Percentiles rank a stretch among this genome's conserved stretches.
Evolutionary conservation across 164 flowering plant genomes (phyloP).

Genomic region (Piper betle): DNA sequence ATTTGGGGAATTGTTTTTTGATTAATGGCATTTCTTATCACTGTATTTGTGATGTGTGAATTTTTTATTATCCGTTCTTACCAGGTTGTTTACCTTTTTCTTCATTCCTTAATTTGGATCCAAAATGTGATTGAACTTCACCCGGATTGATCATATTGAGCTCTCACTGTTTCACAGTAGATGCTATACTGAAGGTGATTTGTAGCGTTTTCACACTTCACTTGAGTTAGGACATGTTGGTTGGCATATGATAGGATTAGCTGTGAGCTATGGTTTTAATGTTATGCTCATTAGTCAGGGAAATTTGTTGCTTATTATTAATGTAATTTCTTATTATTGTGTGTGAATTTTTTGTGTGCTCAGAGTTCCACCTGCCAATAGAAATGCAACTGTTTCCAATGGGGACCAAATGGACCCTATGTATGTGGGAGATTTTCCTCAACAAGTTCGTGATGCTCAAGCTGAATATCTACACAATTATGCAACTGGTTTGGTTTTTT

Average conservation of each 20-base stretch:
- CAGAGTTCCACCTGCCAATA: conserved; percentile 47
- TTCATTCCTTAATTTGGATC: too few relatives aligned
- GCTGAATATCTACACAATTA: conserved; percentile 27
- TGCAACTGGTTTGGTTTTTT: conserved; percentile 35
- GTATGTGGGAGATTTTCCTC: conserved; percentile 85
- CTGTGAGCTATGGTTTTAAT: not conserved
- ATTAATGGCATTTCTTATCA: too few relatives aligned
- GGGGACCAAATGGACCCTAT: conserved; percentile 54
- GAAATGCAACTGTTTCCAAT: conserved; percentile 35
- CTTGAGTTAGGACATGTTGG: too few relatives aligned
- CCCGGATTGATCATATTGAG: too few relatives aligned
- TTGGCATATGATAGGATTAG: not conserved
- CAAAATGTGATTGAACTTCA: too few relatives aligned
- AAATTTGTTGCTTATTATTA: not conserved
- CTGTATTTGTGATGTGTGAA: too few relatives aligned
- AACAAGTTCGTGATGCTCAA: conserved; percentile 72
- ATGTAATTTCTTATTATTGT: not conserved
- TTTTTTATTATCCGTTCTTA: too few relatives aligned
- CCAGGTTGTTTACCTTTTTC: too few relatives aligned
- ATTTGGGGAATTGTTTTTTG: not conserved
- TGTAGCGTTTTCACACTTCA: too few relatives aligned
- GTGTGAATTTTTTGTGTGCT: not conserved
- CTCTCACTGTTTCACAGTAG: too few relatives aligned
- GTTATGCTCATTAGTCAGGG: not conserved
- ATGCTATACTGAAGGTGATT: too few relatives aligned